phyloP scores from a whole-genome alignment of 2,329 filamentous ascomycete species.

The Chalara sp. region DNA sequence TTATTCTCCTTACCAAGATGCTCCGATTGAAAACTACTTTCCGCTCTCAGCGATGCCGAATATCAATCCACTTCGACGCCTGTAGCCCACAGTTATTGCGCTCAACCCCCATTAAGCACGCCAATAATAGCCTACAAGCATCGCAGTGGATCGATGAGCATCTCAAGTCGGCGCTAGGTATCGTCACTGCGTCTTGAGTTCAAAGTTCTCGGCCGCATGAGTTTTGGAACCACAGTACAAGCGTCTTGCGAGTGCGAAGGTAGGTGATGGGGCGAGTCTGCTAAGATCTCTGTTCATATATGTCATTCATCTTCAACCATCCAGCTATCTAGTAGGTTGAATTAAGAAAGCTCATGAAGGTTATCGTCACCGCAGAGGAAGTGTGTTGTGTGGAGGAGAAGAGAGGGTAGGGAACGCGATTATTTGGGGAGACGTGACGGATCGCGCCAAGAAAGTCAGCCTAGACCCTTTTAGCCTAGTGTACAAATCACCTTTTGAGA shows the following conservation, averaged over 20 bases:
- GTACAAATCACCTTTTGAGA: too few species aligned
- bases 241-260: not conserved
- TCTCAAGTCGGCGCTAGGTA: constrained; percentile 25
- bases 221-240: not conserved
- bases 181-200: constrained; percentile 20
- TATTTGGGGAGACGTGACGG: constrained; percentile 4
- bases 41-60: constrained; percentile 19
- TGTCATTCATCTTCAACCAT: constrained; percentile 25
- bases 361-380: constrained; percentile 28
- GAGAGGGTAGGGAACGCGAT: constrained; percentile 4
- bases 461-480: not conserved
- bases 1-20: constrained; percentile 16
- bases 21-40: constrained; percentile 34
- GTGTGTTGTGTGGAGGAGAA: constrained; percentile 9
- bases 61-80: constrained; percentile 8
- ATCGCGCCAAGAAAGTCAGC: not conserved
- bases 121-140: constrained; percentile 7
- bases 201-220: not conserved
- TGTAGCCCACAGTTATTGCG: constrained; percentile 5
- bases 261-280: constrained; percentile 12
- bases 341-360: constrained; percentile 26
- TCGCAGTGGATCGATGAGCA: constrained; percentile 9
- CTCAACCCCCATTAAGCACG: constrained; percentile 14
- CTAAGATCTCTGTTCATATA: constrained; percentile 32
- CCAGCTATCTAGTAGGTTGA: constrained; percentile 17